Evolutionary conservation across 1,139 yeast species (phyloP).

Genomic region (Zygosaccharomyces sapae): DNA sequence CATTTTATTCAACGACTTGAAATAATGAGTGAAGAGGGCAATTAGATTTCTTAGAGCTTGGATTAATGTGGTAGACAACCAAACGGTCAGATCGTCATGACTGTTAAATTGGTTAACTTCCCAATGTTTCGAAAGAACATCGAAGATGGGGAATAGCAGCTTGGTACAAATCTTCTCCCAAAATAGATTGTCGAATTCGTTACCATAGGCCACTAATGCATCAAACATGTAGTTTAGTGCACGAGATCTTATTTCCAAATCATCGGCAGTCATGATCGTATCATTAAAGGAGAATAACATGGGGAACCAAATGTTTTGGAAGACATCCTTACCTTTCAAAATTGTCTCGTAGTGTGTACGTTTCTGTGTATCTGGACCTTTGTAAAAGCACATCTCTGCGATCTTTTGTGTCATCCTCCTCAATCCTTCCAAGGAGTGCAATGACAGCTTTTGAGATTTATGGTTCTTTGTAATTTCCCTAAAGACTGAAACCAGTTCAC

Average conservation of each 20-base stretch:
- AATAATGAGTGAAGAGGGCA: conserved; percentile 75
- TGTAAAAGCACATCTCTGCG: conserved; percentile 45
- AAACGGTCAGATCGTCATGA: conserved; percentile 83
- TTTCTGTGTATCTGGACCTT: conserved; percentile 48
- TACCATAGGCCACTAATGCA: conserved; percentile 73
- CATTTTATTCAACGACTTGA: conserved; percentile 65
- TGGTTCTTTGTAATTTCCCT: conserved; percentile 82
- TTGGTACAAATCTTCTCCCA: conserved; percentile 82
- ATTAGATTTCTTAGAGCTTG: conserved; percentile 92
- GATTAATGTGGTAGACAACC: conserved; percentile 93
- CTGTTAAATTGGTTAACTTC: conserved; percentile 61
- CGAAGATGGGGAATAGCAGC: conserved; percentile 84
- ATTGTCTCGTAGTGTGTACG: conserved; percentile 43
- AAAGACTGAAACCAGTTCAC: conserved; percentile 69
- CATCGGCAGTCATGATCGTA: conserved; percentile 89
- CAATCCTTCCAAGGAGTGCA: conserved; percentile 77
- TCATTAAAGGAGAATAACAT: conserved; percentile 80
- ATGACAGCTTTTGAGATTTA: conserved; percentile 71
- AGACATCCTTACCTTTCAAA: conserved; percentile 38
- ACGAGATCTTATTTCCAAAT: conserved; percentile 86
- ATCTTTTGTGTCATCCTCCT: conserved; percentile 58
- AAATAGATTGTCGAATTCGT: conserved; percentile 62
- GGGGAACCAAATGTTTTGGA: conserved; percentile 56
- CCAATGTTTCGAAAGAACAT: conserved; percentile 72
- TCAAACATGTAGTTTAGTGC: conserved; percentile 83